Evolutionary conservation across 768 basidiomycete species (phyloP).

Genomic region (Leucocoprinus birnbaumii): DNA sequence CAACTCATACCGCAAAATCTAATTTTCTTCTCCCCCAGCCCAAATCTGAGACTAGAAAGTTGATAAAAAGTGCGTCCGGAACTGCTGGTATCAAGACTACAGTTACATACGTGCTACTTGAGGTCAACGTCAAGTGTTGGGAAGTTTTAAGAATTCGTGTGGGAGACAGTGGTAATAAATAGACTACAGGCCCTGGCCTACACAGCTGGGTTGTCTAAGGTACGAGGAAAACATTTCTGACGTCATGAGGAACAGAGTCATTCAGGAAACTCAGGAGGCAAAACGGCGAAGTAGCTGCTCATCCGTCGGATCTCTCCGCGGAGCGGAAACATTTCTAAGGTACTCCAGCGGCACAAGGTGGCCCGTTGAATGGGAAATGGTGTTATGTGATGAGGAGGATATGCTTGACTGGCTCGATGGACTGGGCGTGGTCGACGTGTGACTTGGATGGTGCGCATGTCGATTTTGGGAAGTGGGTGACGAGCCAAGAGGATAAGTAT

Average conservation of each 20-base stretch:
- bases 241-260: not conserved
- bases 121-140: not conserved
- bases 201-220: not conserved
- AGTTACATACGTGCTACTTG: slow-evolving; percentile 8
- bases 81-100: not conserved
- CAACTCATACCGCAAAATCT: no score
- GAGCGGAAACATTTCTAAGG: slow-evolving; percentile 51
- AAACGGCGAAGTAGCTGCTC: slow-evolving; percentile 63
- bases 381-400: slow-evolving; percentile 36
- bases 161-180: not conserved
- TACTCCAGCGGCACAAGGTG: slow-evolving; percentile 63
- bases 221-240: slow-evolving; percentile 1
- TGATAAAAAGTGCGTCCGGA: no score
- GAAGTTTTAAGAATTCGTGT: not conserved
- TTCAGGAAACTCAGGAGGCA: slow-evolving; percentile 24
- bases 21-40: not conserved
- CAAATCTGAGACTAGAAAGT: no score
- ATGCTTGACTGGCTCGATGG: slow-evolving; percentile 33
- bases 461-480: slow-evolving; percentile 20
- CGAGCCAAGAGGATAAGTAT: slow-evolving; percentile 15
- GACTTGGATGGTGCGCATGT: slow-evolving; percentile 17
- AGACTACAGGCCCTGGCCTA: slow-evolving; percentile 4
- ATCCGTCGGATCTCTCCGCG: slow-evolving; percentile 60
- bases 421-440: slow-evolving; percentile 24
- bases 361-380: slow-evolving; percentile 21